Conservation (phyloP, 768 basidiomycete species). For the Rubroboletus pulcherrimus region DNA sequence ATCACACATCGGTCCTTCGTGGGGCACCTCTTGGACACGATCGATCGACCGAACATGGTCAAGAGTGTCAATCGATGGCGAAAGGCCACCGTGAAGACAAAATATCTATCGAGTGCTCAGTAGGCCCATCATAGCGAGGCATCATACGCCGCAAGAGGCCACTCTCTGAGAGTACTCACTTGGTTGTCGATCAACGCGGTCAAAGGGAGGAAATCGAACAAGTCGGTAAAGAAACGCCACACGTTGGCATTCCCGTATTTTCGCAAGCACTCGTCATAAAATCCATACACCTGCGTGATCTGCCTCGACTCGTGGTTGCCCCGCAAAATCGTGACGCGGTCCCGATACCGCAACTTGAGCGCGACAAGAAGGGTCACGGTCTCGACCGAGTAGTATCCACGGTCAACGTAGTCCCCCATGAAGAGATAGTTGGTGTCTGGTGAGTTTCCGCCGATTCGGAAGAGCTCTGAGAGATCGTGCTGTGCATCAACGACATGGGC, state of each 20-base stretch:
- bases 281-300: slow-evolving; percentile 99
- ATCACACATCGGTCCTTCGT: slow-evolving; percentile 99
- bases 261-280: slow-evolving; percentile 98
- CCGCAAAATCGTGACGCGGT: slow-evolving; percentile 95
- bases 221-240: slow-evolving; percentile 98
- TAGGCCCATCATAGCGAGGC: background rate
- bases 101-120: slow-evolving; percentile 68
- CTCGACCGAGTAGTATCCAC: slow-evolving; percentile 99
- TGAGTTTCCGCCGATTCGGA: slow-evolving; percentile 97
- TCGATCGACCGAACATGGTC: slow-evolving; percentile 99
- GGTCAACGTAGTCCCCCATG: slow-evolving; percentile 99
- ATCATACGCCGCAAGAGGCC: background rate
- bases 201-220: slow-evolving; percentile 96
- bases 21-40: slow-evolving; percentile 98
- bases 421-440: slow-evolving; percentile 99
- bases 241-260: slow-evolving; percentile 99
- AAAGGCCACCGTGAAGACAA: slow-evolving; percentile 95
- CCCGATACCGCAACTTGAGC: slow-evolving; percentile 95
- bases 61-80: slow-evolving; percentile 98
- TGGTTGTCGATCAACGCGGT: slow-evolving; percentile 99
- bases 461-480: slow-evolving; percentile 99
- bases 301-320: slow-evolving; percentile 99
- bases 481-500: slow-evolving; percentile 33
- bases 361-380: slow-evolving; percentile 97
- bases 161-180: slow-evolving; percentile 53